Evolutionary conservation across 2,329 filamentous ascomycete species (phyloP).

Genomic region (Seiridium unicorne): DNA sequence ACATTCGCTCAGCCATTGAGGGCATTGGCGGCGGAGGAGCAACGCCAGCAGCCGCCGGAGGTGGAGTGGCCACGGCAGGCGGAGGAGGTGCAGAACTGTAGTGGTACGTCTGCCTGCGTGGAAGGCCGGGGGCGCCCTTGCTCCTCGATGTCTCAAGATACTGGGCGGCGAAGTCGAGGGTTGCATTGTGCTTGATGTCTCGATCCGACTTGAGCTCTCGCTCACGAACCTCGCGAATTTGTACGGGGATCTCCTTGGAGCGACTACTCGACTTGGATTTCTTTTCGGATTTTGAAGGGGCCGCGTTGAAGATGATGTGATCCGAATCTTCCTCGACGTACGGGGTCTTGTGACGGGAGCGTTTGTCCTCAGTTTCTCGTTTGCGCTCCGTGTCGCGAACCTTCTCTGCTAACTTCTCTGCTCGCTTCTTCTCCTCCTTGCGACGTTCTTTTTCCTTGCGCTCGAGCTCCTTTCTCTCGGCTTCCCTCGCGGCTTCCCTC

Average conservation of each 20-base stretch:
- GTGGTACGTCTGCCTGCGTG: slow-evolving; percentile 22
- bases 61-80: slow-evolving; percentile 29
- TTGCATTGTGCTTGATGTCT: slow-evolving; percentile 23
- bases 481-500: slow-evolving; percentile 29
- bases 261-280: slow-evolving; percentile 24
- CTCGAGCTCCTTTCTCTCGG: slow-evolving; percentile 33
- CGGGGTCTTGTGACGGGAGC: slow-evolving; percentile 19
- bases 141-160: slow-evolving; percentile 26
- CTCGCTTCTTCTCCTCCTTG: slow-evolving; percentile 20
- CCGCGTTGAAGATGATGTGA: slow-evolving; percentile 11
- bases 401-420: slow-evolving; percentile 28
- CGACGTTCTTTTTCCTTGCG: slow-evolving; percentile 24
- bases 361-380: slow-evolving; percentile 26
- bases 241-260: slow-evolving; percentile 20
- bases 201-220: slow-evolving; percentile 14
- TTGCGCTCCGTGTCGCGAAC: slow-evolving; percentile 28
- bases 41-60: slow-evolving; percentile 19
- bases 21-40: slow-evolving; percentile 21
- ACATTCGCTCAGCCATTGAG: slow-evolving; percentile 11
- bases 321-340: slow-evolving; percentile 21
- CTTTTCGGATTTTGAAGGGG: slow-evolving; percentile 19
- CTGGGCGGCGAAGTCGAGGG: slow-evolving; percentile 22
- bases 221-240: slow-evolving; percentile 8
- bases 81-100: slow-evolving; percentile 14
- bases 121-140: slow-evolving; percentile 14